Base-by-base conservation (phyloP, 2,329 filamentous ascomycete genomes). In the Exophiala aquamarina region DNA sequence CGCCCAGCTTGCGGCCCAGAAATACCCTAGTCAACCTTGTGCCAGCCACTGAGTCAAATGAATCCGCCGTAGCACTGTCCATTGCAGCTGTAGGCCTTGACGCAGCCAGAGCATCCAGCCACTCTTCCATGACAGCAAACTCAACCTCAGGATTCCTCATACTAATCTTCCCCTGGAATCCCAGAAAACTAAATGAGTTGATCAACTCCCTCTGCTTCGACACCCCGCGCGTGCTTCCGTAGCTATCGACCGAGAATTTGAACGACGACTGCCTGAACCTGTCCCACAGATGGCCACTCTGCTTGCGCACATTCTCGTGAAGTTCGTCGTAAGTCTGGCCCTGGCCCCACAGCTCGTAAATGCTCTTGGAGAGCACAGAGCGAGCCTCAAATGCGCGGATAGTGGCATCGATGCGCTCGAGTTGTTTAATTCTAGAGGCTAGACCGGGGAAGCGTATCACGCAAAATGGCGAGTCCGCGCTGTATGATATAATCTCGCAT, bases 311-410 rank as follows among this genome's bases (percentile, higher is more conserved):
- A 44, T 82, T 77, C 36, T 72, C 68, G 62, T 95, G 89, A 2
- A 96, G 75, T 35, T 78, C 72, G 2, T 81, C 71, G 60, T 94
- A 84, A 23, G 44, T 33, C 9, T 70, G 61, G 11, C 86, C 91
- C 28, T 74, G 71, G 14, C 87, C 92, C 92, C 93, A 97, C 54
- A 96, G 79, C 64, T 94, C 89, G 71, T 93, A 88, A 56, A 97
- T 87, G 36, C 81, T 83, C 68, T 90, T 87, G 18, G 83, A 82
- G 40, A 97, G 77, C 57, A 97, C 87, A 37, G 88, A 89, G 54
- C 92, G 85, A 40, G 76, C 73, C 39, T 94, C 77, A 17, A 97
- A 75, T 7, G 72, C 71, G 40, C 74, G 74, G 5, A 90, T 90
- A 17, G 81, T 80, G 17, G 76, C 73, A 53, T 77, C 74, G 33